Evolutionary conservation across 148 eudicot species (phyloP).

Genomic region (Camellia granthamiana): DNA sequence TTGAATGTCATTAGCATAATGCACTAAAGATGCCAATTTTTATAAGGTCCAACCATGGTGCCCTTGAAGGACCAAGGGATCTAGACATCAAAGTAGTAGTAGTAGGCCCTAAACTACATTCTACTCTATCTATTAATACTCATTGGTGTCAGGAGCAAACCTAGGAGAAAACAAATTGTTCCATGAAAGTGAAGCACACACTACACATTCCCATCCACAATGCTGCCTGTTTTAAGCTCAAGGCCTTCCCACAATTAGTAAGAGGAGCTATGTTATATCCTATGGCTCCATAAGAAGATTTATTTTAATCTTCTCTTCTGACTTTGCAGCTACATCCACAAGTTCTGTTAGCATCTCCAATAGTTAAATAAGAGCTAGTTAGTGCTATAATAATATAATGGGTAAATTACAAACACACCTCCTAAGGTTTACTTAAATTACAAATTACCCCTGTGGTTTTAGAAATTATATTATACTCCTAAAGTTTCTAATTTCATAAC

Average conservation of each 20-base stretch:
- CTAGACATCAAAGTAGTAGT: background rate
- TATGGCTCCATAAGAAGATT: background rate
- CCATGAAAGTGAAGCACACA: background rate
- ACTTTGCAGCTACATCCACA: background rate
- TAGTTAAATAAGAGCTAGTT: no score
- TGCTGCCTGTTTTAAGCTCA: background rate
- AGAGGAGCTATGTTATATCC: background rate
- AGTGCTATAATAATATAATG: no score
- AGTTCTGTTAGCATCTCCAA: no score
- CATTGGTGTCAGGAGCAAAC: background rate
- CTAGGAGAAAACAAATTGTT: background rate
- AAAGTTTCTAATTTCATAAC: no score
- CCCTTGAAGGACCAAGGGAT: background rate
- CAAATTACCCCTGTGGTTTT: no score
- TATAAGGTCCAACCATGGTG: background rate
- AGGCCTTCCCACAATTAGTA: background rate
- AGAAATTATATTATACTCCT: no score
- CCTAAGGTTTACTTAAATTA: no score
- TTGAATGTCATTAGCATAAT: background rate
- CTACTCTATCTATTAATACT: background rate
- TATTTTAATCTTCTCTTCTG: background rate
- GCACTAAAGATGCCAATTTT: background rate
- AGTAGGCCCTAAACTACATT: background rate
- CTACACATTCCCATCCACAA: background rate
- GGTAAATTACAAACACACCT: no score